Evolutionary conservation across 148 eudicot species (phyloP), one percentile per base, ranked within the genome.

Genomic region (Rhododendron henanense): DNA sequence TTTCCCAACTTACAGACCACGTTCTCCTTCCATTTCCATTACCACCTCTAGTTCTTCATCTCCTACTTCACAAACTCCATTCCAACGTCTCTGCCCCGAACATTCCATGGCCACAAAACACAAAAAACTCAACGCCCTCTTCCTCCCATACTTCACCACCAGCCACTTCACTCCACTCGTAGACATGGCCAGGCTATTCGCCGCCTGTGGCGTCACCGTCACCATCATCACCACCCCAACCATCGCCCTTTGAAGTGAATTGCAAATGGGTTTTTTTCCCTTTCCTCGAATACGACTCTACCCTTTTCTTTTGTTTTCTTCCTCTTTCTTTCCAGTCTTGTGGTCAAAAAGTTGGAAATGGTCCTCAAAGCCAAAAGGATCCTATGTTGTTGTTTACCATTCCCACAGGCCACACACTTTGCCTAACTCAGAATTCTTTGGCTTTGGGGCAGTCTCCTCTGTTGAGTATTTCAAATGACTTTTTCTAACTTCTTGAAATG

Each of bases 101-200:
- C 73, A 65, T n/a, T n/a, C 28, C 76, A 28, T 50, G 48, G 47
- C 65, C 25, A 65, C 13, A 11, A 21, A 45, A 16, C 28, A 67
- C 74, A 23, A 16, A 1, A 85, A 78, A 23, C 86, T 88, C 41
- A 87, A 88, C 10, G 88, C 87, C 33, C 63, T 85, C 79, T 86
- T 90, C 88, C 85, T 91, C 23, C 94, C 93, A 9, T 79, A 91
- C 3, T 87, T 91, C 89, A 83, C 89, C 0, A 87, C 93, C 6
- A 91, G 94, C 87, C 94, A 92, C 82, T 78, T 87, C 78, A 89
- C 90, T 85, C 94, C 94, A 19, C 81, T 82, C 23, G 51, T 91
- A 23, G 93, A 91, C 88, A 83, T 84, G 0, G 91, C 90, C 2
- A 84, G 87, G 31, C 90, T 90, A 6, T 90, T 91, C 14, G 89